phyloP scores from a whole-genome alignment of 2,329 filamentous ascomycete species.

The Ascochyta fabae region DNA sequence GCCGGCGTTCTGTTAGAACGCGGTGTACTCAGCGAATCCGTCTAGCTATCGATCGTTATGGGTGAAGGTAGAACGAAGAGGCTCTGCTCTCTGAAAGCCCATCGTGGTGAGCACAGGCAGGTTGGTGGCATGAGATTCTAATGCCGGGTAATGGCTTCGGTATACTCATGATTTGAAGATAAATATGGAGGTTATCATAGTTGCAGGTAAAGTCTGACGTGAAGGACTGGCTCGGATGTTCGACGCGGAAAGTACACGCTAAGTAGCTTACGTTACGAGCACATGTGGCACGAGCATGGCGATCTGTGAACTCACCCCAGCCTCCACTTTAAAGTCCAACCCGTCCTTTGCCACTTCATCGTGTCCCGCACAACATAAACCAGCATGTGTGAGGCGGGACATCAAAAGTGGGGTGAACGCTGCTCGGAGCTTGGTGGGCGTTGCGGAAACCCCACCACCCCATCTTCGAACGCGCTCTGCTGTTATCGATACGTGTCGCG shows the following conservation, averaged over 20 bases:
- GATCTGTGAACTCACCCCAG: neutral
- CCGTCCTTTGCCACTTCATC: neutral
- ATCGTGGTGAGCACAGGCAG: no score
- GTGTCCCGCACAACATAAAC: neutral
- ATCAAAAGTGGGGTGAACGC: constrained; percentile 10
- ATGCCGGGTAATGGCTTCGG: no score
- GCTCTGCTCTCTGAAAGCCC: no score
- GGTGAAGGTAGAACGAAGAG: no score
- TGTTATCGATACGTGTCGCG: constrained; percentile 7
- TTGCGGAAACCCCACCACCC: neutral
- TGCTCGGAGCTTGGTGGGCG: constrained; percentile 2
- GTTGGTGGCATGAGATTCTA: no score
- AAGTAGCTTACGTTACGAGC: neutral
- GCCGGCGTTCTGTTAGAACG: no score
- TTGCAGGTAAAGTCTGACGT: neutral
- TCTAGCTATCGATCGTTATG: no score
- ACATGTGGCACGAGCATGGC: neutral
- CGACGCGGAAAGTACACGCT: neutral
- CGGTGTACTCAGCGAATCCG: no score
- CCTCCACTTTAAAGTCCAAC: neutral
- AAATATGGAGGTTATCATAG: neutral
- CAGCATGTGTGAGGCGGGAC: neutral
- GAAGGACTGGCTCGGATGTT: neutral
- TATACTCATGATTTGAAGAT: no score
- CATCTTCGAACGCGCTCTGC: constrained; percentile 2